phyloP scores from a whole-genome alignment of 345 rosid genomes.

The Nasturtium officinale region DNA sequence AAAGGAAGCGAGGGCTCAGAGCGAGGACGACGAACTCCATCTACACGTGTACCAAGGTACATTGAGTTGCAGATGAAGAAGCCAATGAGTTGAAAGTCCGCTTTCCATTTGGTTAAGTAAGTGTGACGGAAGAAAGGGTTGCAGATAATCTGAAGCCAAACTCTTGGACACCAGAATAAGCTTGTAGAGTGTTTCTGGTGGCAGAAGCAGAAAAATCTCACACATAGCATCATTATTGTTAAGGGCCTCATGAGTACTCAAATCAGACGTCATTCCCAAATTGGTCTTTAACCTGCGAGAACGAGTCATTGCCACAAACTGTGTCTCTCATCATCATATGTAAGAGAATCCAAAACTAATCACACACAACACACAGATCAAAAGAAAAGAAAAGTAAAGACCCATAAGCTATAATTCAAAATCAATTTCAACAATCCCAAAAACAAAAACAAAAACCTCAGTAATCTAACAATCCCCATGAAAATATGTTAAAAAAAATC shows the following conservation, averaged over 20 bases:
- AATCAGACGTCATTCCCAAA: conserved; percentile 27
- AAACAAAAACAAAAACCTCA: not conserved
- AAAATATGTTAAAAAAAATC: not conserved
- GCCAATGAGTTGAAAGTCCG: conserved; percentile 54
- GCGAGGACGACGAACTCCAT: conserved; percentile 48
- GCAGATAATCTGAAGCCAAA: conserved; percentile 60
- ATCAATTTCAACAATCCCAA: conserved; percentile 1
- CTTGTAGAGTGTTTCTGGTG: conserved; percentile 53
- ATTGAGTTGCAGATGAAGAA: conserved; percentile 53
- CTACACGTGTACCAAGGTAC: conserved; percentile 54
- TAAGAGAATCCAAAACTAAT: conserved; percentile 9
- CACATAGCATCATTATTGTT: conserved; percentile 54
- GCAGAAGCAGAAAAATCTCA: conserved; percentile 54
- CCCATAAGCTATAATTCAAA: not conserved
- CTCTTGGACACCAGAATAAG: conserved; percentile 57
- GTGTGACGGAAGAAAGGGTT: conserved; percentile 49
- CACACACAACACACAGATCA: not conserved
- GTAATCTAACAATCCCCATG: conserved; percentile 1
- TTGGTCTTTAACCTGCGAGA: conserved; percentile 19
- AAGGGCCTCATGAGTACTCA: conserved; percentile 45
- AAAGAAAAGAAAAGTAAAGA: not conserved
- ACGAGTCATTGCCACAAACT: conserved; percentile 34
- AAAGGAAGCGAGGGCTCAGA: conserved; percentile 59
- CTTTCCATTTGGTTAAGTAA: conserved; percentile 53
- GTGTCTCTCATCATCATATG: conserved; percentile 32